Evolutionary conservation across 2,329 filamentous ascomycete species (phyloP), one percentile per base, ranked within the genome.

Genomic region (Scytalidium lignicola): DNA sequence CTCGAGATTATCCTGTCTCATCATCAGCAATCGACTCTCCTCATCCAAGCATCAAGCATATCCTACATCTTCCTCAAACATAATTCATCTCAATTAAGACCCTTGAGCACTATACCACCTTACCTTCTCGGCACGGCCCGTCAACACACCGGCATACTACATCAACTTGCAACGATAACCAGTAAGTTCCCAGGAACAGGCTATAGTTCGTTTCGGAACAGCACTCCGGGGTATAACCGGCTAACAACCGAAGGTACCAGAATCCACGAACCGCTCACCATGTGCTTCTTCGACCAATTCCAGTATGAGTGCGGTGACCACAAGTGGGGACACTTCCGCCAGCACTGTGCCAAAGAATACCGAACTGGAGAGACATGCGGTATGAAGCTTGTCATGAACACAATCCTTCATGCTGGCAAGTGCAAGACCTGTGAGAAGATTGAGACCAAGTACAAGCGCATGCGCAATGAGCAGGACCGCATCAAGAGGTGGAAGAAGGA

Each of bases 201-300:
- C 20, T 20, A 28, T 37, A 9, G 39, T 28, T 39, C n/a, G 55
- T 59, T 58, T 57, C 56, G 43, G 19, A 43, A 28, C 39, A 44
- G 46, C 52, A 49, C 4, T 41, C 29, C 18, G 43, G 44, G 8
- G 44, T 46, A 44, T 17, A 43, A 47, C 29, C 44, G 43, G 52
- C 55, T 61, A 47, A 61, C 52, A 28, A 17, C 42, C 49, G 43
- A 42, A 49, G 45, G 43, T 37, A 47, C 41, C 48, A 46, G 22
- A 43, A 56, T 43, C 22, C 43, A 43, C 54, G 44, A 62, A 37
- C 32, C 32, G 15, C 32, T 61, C 72, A 76, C 65, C 60, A 96
- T 97, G 92, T 96, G 92, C 75, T 96, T 93, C 77, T 97, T 91
- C 76, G 90, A 96, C 64, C 87, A 92, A 71, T 90, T 86, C 68